Base-by-base conservation (phyloP, 306 rosid genomes). In the Vicia villosa region DNA sequence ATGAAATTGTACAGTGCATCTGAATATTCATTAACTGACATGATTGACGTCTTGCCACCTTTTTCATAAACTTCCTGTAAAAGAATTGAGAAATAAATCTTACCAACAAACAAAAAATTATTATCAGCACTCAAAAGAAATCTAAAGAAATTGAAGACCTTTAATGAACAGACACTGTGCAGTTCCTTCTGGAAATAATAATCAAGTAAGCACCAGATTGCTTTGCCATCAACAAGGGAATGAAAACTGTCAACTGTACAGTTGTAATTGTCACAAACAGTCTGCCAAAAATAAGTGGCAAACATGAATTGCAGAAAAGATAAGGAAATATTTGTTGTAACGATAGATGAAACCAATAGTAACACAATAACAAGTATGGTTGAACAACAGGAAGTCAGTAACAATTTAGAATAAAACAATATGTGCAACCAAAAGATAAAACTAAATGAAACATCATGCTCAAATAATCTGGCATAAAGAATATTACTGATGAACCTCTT, bases 151-250 rank as follows among this genome's bases (percentile, higher is more conserved):
- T 63, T 79, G 9, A 82, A 75, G 66, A 93, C 98, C 97, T 88
- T 86, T 45, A 76, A 49, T 37, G 88, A 85, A 70, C 84, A 75
- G 37, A 92, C 70, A 80, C 83, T 81, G 63, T 69, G 77, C 78
- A 93, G 86, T 80, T 93, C 94, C 80, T 84, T 88, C 65, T 86
- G 90, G 74, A 90, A 90, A 83, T 90, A 88, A 73, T 88, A 84
- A 72, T 93, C 97, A 63, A 93, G 98, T 74, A 93, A 69, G 86
- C 98, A 93, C 97, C 98, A 93, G 75, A 93, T 83, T 37, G 96
- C 97, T 85, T 90, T 93, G 84, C 98, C 98, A 81, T 90, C 97
- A 32, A 86, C 87, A 77, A 93, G 80, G 34, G 94, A 86, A 24
- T 85, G 76, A 65, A 88, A 86, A 50, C 50, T 81, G 77, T 80